These are phyloP conservation scores for Dipteronia sinensis DNA, from an alignment of 345 rosid genomes.

Conservation along the genomic window DNA sequence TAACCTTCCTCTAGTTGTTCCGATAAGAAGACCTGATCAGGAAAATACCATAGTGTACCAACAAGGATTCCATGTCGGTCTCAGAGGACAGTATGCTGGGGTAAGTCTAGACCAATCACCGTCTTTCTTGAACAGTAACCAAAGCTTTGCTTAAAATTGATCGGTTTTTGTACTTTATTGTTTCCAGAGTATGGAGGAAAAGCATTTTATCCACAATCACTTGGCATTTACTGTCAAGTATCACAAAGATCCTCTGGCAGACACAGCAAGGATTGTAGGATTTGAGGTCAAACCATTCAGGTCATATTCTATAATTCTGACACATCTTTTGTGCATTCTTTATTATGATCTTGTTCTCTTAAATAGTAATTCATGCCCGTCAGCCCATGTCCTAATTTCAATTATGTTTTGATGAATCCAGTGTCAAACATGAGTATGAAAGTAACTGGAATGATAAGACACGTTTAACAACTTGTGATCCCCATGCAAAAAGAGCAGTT, in stretches of 20 bases:
- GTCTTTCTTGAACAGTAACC: constrained; percentile 1
- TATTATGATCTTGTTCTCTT: constrained; percentile 8
- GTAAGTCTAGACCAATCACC: constrained; percentile 37
- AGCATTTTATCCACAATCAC: constrained; percentile 86
- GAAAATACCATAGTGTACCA: constrained; percentile 54
- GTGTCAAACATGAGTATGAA: constrained; percentile 75
- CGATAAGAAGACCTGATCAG: constrained; percentile 49
- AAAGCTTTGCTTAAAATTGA: neutral
- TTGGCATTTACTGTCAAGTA: constrained; percentile 67
- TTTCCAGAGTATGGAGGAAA: constrained; percentile 75
- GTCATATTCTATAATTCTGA: constrained; percentile 30
- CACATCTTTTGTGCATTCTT: neutral
- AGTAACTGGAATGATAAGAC: constrained; percentile 74
- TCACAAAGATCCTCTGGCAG: constrained; percentile 66
- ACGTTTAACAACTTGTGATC: constrained; percentile 78
- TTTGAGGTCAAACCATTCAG: constrained; percentile 96
- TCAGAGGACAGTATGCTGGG: constrained; percentile 64
- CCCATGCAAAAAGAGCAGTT: constrained; percentile 74
- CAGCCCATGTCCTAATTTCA: constrained; percentile 9
- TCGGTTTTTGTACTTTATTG: constrained; percentile 2
- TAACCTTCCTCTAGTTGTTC: constrained; percentile 76
- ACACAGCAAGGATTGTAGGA: constrained; percentile 80
- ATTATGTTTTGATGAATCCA: constrained; percentile 35
- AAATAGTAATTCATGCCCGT: neutral
- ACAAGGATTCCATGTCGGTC: constrained; percentile 67